phyloP scores from a whole-genome alignment of 2,329 filamentous ascomycete genomes.

The Ophiostoma perfectum region DNA sequence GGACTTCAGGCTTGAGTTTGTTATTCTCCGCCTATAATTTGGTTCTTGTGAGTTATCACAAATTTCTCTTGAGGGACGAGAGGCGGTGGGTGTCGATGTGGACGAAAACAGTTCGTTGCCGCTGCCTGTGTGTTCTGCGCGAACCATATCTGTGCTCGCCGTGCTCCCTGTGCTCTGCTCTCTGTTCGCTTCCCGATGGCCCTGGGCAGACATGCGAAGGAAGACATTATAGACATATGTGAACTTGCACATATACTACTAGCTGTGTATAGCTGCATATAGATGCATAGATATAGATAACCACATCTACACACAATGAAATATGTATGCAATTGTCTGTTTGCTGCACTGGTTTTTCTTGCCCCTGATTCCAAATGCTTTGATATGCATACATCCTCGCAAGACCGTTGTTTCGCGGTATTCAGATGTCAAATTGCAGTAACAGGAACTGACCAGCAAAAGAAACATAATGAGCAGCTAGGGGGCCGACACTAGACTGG shows the following conservation, averaged over 20 bases:
- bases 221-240: too few relatives aligned
- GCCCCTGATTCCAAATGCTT: not conserved
- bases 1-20: not conserved
- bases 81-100: slow-evolving; percentile 9
- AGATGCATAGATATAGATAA: too few relatives aligned
- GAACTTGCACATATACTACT: not conserved
- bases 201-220: too few relatives aligned
- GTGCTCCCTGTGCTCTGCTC: not conserved
- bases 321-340: too few relatives aligned
- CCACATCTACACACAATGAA: not conserved
- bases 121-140: not conserved
- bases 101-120: not conserved
- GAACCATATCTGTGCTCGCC: not conserved
- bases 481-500: not conserved
- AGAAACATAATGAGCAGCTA: not conserved
- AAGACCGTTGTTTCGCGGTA: not conserved
- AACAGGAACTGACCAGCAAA: not conserved
- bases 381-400: not conserved
- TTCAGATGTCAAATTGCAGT: not conserved
- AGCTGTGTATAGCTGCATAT: not conserved
- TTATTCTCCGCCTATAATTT: not conserved
- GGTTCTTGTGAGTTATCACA: slow-evolving; percentile 7
- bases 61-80: not conserved
- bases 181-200: not conserved
- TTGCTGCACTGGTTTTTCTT: not conserved